Evolutionary conservation across 2,329 filamentous ascomycete species (phyloP).

Genomic region (Microsporum ferrugineum): DNA sequence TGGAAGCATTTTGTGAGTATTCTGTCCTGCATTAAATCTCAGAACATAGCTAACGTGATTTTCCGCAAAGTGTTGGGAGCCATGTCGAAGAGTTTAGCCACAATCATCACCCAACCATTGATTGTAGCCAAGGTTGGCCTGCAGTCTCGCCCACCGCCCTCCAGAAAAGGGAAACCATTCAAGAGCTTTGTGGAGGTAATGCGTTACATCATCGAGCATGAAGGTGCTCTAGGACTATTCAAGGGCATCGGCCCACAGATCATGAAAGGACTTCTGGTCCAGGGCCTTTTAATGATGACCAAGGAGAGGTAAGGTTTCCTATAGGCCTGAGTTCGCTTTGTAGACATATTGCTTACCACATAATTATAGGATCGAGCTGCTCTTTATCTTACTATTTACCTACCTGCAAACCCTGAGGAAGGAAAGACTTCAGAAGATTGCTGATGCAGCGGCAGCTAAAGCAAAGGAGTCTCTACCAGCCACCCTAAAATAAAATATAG

Average conservation of each 20-base stretch:
- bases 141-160: constrained; percentile 80
- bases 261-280: constrained; percentile 80
- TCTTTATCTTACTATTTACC: constrained; percentile 76
- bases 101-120: constrained; percentile 81
- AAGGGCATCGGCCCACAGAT: constrained; percentile 95
- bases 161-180: constrained; percentile 79
- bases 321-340: neutral
- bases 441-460: constrained; percentile 51
- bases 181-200: constrained; percentile 90
- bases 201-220: constrained; percentile 81
- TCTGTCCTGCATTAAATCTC: neutral
- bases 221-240: constrained; percentile 74
- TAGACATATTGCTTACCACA: neutral
- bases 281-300: constrained; percentile 97
- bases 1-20: constrained; percentile 80
- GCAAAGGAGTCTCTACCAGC: constrained; percentile 43
- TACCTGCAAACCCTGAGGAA: constrained; percentile 62
- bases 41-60: constrained; percentile 10
- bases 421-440: constrained; percentile 57
- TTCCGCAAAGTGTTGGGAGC: constrained; percentile 63
- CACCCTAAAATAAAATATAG: constrained; percentile 33
- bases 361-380: constrained; percentile 60
- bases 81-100: constrained; percentile 84
- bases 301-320: constrained; percentile 64
- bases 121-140: constrained; percentile 97